Conservation (phyloP, 257 asterid genomes). For the Osmanthus fragrans region DNA sequence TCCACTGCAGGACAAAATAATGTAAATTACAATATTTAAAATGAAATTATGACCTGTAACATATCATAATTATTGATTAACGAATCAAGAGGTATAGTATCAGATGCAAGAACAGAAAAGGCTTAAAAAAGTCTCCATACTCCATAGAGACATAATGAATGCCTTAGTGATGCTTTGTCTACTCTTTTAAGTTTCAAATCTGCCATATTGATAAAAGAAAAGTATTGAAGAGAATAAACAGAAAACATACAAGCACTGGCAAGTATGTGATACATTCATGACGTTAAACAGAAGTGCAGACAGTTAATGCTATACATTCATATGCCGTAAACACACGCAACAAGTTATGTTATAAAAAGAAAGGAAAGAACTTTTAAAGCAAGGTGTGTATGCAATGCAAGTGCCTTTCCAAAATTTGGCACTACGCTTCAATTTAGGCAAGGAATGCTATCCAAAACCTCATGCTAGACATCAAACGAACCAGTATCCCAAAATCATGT, state of each 20-base stretch:
- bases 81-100: background rate
- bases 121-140: background rate
- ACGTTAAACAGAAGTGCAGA: background rate
- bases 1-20: slow-evolving; percentile 24
- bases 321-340: background rate
- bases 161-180: background rate
- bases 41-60: background rate
- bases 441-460: background rate
- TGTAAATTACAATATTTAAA: background rate
- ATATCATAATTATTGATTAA: background rate
- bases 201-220: slow-evolving; percentile 9
- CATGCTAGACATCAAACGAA: background rate
- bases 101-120: background rate
- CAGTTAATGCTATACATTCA: background rate
- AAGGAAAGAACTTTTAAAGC: background rate
- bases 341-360: background rate
- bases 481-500: background rate
- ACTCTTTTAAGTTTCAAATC: slow-evolving; percentile 10
- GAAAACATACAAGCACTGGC: background rate
- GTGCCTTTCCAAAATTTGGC: slow-evolving; percentile 3
- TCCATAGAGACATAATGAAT: background rate
- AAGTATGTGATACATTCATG: background rate
- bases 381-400: slow-evolving; percentile 3
- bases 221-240: background rate
- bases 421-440: background rate